Evolutionary conservation across 352 stramenopile species (phyloP), one percentile per base, ranked within the genome.

Genomic region (Globisporangium radiosum): DNA sequence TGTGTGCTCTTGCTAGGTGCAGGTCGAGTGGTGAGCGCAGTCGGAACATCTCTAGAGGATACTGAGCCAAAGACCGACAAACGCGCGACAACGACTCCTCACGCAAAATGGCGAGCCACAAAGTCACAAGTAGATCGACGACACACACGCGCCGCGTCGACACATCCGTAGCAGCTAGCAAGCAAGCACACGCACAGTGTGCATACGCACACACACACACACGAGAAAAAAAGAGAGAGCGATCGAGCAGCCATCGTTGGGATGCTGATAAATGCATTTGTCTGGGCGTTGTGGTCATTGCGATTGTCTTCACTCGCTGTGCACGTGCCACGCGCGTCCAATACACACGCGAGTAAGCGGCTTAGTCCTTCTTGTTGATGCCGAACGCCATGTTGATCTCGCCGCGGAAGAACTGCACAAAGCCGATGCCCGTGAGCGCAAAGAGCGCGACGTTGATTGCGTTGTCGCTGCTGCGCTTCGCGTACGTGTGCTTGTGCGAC

Each of bases 341-440:
- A 7, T 15, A 25, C 25, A 25, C 25, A 25, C 25, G 7, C 25
- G 25, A 25, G 25, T 25, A 25, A 25, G 25, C 25, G 25, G 63
- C 57, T 85, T 83, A 88, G 33, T 88, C 73, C 64, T 87, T 87
- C 75, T 91, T 91, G 70, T 68, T 61, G 33, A 63, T 73, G 57
- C 80, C 80, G 43, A 68, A 85, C 68, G 72, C 75, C 81, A 92
- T 92, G 74, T 64, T 75, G 58, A 85, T 51, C 65, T 89, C 79
- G n/a, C 81, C 81, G 45, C 73, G 73, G 57, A 87, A 45, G 50
- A 73, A 71, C 68, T 90, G 79, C 60, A 75, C 43, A 50, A 89
- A 76, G 51, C 81, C 81, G 39, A 92, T 10, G 56, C 48, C 78
- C 19, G 77, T 76, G 55, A 67, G 62, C n/a, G 60, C 53, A 33